Evolutionary conservation across 805 yeast genomes (phyloP).

Genomic region (Candida ascalaphidarum): DNA sequence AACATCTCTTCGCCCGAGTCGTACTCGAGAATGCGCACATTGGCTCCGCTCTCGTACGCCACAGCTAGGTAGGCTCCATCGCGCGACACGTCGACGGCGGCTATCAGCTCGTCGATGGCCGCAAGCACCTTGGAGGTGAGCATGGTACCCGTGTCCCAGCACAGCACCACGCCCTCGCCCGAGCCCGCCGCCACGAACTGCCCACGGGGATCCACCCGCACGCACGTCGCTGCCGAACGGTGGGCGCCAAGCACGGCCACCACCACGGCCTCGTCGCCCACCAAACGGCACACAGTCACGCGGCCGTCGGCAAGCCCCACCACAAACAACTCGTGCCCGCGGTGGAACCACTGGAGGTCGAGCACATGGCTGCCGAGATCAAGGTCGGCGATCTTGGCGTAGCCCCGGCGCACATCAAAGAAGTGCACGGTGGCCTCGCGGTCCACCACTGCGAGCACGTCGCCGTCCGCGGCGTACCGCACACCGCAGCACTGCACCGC

Average conservation of each 20-base stretch:
- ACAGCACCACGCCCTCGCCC: conserved; percentile 45
- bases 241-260: conserved; percentile 29
- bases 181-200: conserved; percentile 44
- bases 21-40: conserved; percentile 30
- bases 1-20: conserved; percentile 17
- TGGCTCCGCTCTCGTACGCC: conserved; percentile 34
- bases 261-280: conserved; percentile 2
- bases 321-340: conserved; percentile 21
- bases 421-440: conserved; percentile 27
- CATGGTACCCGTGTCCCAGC: conserved; percentile 39
- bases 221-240: conserved; percentile 38
- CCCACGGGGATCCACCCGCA: conserved; percentile 47
- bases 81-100: conserved; percentile 27
- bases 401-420: conserved; percentile 22
- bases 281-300: conserved; percentile 15
- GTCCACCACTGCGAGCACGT: conserved; percentile 35
- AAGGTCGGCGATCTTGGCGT: conserved; percentile 16
- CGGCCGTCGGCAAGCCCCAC: conserved; percentile 42
- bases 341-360: conserved; percentile 39
- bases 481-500: conserved; percentile 9
- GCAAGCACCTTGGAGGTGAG: conserved; percentile 26
- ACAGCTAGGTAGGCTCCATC: conserved; percentile 41
- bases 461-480: conserved; percentile 39
- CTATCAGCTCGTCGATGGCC: conserved; percentile 34
- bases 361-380: conserved; percentile 16